Evolutionary conservation across 441 rosid species (phyloP), one percentile per base, ranked within the genome.

Genomic region (Pelargonium myrrhifolium): DNA sequence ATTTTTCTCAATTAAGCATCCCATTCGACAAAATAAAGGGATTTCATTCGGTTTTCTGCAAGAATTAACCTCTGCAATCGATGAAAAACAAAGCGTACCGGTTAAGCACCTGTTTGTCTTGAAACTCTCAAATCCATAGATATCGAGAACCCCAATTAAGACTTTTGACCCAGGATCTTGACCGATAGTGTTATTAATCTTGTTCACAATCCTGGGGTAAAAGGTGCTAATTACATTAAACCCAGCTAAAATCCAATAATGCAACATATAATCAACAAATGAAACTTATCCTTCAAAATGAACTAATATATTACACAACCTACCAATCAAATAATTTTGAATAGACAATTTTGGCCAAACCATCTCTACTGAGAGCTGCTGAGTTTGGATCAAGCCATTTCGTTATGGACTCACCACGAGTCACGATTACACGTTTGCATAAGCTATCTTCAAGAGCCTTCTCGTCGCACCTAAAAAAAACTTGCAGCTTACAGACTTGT

Each of bases 71-170:
- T 72, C 72, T 61, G 65, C 51, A 70, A 64, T 74, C 77, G 79
- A 81, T 74, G 82, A 84, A 89, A 79, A 82, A 84, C 88, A 90
- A 84, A 79, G 96, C 93, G 59, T 90, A 93, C 94, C 96, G 68
- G 89, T 80, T 83, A 87, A 85, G 92, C 97, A 93, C 99, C 95
- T 89, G 96, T 91, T 93, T 86, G 96, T 88, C 90, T 93, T 87
- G 87, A 93, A 94, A 92, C 90, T 86, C 85, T 87, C 95, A 65
- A 88, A 88, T 79, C 95, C 93, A 75, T 87, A 87, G 59, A 89
- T 84, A 82, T 84, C 88, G 74, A 92, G 92, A 78, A 94, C 96
- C 64, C 99, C 99, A 68, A 94, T 92, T 71, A 89, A 82, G 68
- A 65, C 77, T 76, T 89, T 89, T 69, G 98, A 94, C 65, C 87